Percentiles rank a stretch among this genome's conserved stretches.
Conservation (phyloP, 2,329 filamentous ascomycete species). For the Sporothrix phasma region DNA sequence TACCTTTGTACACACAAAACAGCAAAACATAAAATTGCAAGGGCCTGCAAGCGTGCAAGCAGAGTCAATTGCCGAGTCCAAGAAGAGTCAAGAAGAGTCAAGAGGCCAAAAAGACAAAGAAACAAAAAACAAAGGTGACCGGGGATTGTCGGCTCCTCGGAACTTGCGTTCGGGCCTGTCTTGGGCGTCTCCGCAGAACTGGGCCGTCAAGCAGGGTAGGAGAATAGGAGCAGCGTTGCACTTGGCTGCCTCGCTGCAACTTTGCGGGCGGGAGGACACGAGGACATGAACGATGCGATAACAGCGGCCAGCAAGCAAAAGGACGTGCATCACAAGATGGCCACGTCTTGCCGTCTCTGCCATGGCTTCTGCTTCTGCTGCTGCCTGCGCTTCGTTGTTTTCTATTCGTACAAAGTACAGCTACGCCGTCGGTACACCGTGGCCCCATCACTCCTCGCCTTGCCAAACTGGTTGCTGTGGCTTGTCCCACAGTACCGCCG, state of each 20-base stretch:
- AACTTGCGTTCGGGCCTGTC: neutral
- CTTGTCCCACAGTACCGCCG: neutral
- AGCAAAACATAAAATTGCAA: no score
- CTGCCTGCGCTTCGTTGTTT: no score
- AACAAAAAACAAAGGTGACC: no score
- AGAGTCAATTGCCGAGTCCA: constrained; percentile 2
- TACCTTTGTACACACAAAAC: no score
- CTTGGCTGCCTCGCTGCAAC: neutral
- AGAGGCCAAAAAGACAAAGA: no score
- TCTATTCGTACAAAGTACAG: no score
- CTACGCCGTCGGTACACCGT: no score
- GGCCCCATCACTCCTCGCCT: neutral
- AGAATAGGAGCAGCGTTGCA: neutral
- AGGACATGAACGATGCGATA: no score
- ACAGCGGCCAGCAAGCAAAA: no score
- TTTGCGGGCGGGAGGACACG: neutral
- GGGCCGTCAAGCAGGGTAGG: neutral
- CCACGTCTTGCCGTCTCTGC: neutral
- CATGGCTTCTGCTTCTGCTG: no score
- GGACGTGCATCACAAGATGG: neutral
- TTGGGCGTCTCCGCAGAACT: neutral
- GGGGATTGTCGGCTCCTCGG: no score
- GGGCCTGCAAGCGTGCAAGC: neutral
- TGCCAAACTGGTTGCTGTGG: neutral
- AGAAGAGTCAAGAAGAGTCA: no score